These are phyloP conservation scores for Monilinia laxa DNA, from an alignment of 2,329 filamentous ascomycete genomes.

Conservation along the genomic window DNA sequence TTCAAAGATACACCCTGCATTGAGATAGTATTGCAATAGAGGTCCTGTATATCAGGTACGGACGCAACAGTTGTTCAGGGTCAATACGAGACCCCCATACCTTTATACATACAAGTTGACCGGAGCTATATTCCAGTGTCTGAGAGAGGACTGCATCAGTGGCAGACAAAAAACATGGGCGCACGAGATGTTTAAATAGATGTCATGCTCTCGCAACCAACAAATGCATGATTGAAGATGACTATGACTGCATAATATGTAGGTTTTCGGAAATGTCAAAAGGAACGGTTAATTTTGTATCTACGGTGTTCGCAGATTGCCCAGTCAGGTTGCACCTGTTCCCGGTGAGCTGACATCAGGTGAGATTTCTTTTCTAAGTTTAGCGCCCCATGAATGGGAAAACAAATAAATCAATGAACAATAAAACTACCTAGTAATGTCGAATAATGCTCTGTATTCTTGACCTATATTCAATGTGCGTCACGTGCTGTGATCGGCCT, in stretches of 20 bases:
- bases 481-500: background rate
- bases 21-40: background rate
- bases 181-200: background rate
- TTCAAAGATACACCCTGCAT: too few relatives aligned
- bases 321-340: background rate
- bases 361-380: background rate
- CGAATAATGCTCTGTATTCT: background rate
- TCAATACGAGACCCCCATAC: background rate
- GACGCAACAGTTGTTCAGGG: background rate
- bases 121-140: background rate
- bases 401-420: background rate
- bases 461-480: background rate
- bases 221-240: background rate
- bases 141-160: background rate
- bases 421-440: background rate
- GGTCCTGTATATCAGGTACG: background rate
- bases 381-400: background rate
- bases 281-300: background rate
- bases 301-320: background rate
- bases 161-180: background rate
- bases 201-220: background rate
- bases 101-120: background rate
- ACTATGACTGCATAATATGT: background rate
- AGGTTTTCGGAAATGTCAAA: background rate
- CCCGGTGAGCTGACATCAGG: background rate